Evolutionary conservation across 176 grass and related monocot species (phyloP), one percentile per base, ranked within the genome.

Genomic region (Thalia dealbata): DNA sequence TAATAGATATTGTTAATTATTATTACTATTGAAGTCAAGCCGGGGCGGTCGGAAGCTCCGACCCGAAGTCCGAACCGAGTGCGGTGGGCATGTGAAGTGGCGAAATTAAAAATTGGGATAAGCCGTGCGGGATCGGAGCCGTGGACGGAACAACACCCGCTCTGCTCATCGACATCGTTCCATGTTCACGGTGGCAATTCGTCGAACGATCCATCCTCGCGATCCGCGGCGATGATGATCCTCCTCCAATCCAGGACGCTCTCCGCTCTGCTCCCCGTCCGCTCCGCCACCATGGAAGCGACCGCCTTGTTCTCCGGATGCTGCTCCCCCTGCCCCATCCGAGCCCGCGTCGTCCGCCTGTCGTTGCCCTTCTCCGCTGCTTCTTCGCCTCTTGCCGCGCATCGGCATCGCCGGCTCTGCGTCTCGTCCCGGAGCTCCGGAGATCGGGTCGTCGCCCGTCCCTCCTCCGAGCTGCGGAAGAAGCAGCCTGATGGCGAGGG

Each of bases 381-480:
- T 15, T 23, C 13, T 8, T n/a, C 14, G 21, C 11, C 55, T 45
- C 67, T 38, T 16, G 28, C 10, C 21, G 21, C 25, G 41, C 50
- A 41, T 64, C 54, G 14, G 11, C 8, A 10, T 55, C 55, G 38
- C 35, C 42, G 38, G 14, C 0, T 46, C 52, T 70, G 41, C 16
- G 50, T 54, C 8, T n/a, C 52, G 22, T n/a, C 67, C 55, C 45
- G 73, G 22, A 65, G 81, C 42, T 78, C 76, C 73, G 86, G 86
- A 45, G 84, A 64, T 22, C 75, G 66, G 70, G 62, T 78, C 74
- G 78, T 88, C 55, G 87, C 87, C 25, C 82, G 86, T 29, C 69
- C 93, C 32, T 89, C 89, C 26, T 86, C 84, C 11, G 89, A 96
- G 84, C 80, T 96, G 70, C 89, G 85, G 11, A 87, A 72, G 79